Percentiles rank a stretch among this genome's conserved stretches.
Evolutionary conservation across 2,329 filamentous ascomycete genomes (phyloP).

Genomic region (Pyrenophora tritici-repentis): DNA sequence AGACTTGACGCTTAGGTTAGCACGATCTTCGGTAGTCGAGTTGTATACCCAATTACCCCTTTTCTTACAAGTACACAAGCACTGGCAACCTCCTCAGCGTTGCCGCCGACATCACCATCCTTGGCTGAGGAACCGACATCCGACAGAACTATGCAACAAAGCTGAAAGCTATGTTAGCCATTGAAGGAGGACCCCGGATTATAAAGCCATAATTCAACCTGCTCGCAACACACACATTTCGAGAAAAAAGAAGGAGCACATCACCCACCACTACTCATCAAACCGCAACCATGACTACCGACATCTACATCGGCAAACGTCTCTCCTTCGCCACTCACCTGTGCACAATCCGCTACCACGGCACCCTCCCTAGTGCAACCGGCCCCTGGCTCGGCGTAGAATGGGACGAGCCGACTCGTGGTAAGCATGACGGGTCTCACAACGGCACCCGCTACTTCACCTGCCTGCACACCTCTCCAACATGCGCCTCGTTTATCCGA

Average conservation of each 20-base stretch:
- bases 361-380: slow-evolving; percentile 73
- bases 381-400: slow-evolving; percentile 92
- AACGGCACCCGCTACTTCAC: slow-evolving; percentile 62
- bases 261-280: not conserved
- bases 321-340: slow-evolving; percentile 76
- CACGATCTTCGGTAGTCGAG: too few species aligned
- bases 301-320: slow-evolving; percentile 68
- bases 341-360: slow-evolving; percentile 86
- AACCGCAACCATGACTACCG: slow-evolving; percentile 31
- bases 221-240: too few species aligned
- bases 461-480: slow-evolving; percentile 64
- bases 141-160: too few species aligned
- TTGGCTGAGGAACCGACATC: too few species aligned
- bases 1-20: too few species aligned
- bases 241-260: not conserved
- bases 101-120: too few species aligned
- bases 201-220: not conserved
- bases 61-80: too few species aligned
- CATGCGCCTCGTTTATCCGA: slow-evolving; percentile 84
- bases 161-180: too few species aligned
- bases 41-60: too few species aligned
- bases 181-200: too few species aligned
- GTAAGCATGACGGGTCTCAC: slow-evolving; percentile 89
- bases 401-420: slow-evolving; percentile 86
- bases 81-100: too few species aligned